phyloP scores from a whole-genome alignment of 2,329 filamentous ascomycete genomes.

The Periglandula ipomoeae region DNA sequence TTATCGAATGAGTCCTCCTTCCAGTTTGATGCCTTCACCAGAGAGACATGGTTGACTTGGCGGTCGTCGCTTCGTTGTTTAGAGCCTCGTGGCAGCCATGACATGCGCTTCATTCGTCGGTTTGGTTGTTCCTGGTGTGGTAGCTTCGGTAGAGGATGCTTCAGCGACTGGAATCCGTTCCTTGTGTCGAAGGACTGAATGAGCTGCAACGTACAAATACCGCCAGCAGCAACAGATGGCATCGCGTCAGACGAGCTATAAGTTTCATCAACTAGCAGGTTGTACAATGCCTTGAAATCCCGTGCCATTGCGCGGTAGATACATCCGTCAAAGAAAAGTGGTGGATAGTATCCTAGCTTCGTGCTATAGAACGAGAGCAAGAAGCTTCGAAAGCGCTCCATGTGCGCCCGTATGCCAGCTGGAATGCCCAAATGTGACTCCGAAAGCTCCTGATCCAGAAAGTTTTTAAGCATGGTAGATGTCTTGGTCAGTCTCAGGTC shows the following conservation, averaged over 20 bases:
- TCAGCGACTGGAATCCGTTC: constrained; percentile 49
- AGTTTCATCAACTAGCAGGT: constrained; percentile 57
- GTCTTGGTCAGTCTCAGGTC: constrained; percentile 52
- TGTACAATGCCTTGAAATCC: constrained; percentile 64
- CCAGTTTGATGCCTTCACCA: constrained; percentile 42
- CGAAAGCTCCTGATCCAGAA: constrained; percentile 63
- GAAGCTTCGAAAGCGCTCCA: constrained; percentile 64
- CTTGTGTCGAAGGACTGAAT: constrained; percentile 56
- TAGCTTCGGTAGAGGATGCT: constrained; percentile 57
- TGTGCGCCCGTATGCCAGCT: constrained; percentile 50
- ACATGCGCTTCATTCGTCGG: constrained; percentile 22
- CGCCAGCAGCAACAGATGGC: constrained; percentile 49
- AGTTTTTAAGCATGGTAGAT: constrained; percentile 49
- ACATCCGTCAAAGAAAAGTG: constrained; percentile 33
- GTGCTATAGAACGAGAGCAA: constrained; percentile 56
- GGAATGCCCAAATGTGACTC: constrained; percentile 56
- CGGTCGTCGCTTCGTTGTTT: constrained; percentile 39
- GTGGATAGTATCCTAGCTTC: constrained; percentile 65
- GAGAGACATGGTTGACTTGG: constrained; percentile 41
- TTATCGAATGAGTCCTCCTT: constrained; percentile 32
- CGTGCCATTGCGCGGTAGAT: constrained; percentile 52
- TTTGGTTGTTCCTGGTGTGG: constrained; percentile 34
- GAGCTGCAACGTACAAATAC: constrained; percentile 61
- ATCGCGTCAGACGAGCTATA: constrained; percentile 40
- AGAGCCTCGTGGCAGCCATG: constrained; percentile 32